Evolutionary conservation across 345 rosid genomes (phyloP).

Genomic region (Syzygium oleosum): DNA sequence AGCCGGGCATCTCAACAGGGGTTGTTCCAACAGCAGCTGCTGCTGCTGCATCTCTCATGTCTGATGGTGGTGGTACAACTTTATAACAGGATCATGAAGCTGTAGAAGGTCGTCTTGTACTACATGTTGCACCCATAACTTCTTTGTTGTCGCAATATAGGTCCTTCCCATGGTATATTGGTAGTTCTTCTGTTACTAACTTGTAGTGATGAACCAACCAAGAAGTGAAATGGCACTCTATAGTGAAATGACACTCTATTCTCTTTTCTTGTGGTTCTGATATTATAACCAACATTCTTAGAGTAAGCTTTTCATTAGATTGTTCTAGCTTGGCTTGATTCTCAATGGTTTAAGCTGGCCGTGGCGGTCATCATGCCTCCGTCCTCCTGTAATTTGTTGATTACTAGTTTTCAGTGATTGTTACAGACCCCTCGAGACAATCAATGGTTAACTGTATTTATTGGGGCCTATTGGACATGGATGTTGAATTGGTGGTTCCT

Average conservation of each 20-base stretch:
- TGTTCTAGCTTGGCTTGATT: neutral
- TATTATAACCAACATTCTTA: neutral
- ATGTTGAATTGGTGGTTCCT: neutral
- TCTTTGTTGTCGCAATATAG: neutral
- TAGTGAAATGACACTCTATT: neutral
- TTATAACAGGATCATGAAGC: slow-evolving; percentile 10
- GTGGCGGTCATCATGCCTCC: neutral
- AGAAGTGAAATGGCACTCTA: neutral
- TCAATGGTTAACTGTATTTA: neutral
- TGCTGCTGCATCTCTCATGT: slow-evolving; percentile 94
- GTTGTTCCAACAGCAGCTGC: slow-evolving; percentile 98
- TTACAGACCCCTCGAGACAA: neutral
- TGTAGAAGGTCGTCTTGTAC: neutral
- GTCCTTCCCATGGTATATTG: neutral
- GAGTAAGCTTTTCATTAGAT: neutral
- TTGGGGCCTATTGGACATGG: neutral
- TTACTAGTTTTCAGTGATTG: neutral
- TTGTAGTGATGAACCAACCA: neutral
- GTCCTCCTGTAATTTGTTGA: neutral
- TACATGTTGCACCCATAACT: neutral
- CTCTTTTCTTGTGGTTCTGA: neutral
- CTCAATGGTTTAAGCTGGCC: neutral
- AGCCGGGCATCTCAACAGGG: slow-evolving; percentile 70
- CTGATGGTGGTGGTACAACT: slow-evolving; percentile 91
- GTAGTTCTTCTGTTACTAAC: neutral